These are phyloP conservation scores for Scenedesmus sp. DNA, from an alignment of 163 green algal genomes.

Conservation along the genomic window DNA sequence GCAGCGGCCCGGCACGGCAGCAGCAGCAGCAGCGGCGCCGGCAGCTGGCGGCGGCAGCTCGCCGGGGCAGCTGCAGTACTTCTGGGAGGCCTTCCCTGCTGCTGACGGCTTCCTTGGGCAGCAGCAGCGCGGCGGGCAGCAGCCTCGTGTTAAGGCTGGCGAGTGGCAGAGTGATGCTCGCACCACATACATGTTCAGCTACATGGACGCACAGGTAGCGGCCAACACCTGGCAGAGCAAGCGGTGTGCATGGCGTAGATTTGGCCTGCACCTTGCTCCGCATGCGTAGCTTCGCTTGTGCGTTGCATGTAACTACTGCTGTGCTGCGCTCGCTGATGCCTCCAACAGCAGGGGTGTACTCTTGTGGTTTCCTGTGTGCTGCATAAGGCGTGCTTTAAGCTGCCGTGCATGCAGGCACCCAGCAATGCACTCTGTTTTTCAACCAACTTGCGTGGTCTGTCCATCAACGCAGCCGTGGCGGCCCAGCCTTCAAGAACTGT, in stretches of 20 bases:
- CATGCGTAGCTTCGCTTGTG: neutral
- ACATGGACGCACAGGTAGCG: constrained; percentile 73
- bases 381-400: too few species aligned
- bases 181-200: constrained; percentile 98
- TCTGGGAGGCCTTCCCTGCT: constrained; percentile 98
- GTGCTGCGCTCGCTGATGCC: too few species aligned
- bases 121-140: constrained; percentile 52
- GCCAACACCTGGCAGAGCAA: constrained; percentile 60
- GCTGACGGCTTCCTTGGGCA: constrained; percentile 50
- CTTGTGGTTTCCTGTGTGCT: too few species aligned
- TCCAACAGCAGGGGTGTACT: neutral
- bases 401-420: neutral
- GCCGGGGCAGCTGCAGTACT: constrained; percentile 81
- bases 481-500: constrained; percentile 80
- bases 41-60: neutral
- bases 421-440: neutral
- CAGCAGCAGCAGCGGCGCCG: too few species aligned
- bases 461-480: constrained; percentile 71
- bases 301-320: too few species aligned
- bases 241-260: too few species aligned
- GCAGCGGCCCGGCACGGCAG: constrained; percentile 26
- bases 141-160: neutral
- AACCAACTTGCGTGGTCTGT: neutral
- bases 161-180: constrained; percentile 63
- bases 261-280: neutral